Percentiles rank a stretch among this genome's conserved stretches.
Evolutionary conservation across 495 filamentous ascomycete genomes (phyloP).

Genomic region (Aspergillus avenaceus): DNA sequence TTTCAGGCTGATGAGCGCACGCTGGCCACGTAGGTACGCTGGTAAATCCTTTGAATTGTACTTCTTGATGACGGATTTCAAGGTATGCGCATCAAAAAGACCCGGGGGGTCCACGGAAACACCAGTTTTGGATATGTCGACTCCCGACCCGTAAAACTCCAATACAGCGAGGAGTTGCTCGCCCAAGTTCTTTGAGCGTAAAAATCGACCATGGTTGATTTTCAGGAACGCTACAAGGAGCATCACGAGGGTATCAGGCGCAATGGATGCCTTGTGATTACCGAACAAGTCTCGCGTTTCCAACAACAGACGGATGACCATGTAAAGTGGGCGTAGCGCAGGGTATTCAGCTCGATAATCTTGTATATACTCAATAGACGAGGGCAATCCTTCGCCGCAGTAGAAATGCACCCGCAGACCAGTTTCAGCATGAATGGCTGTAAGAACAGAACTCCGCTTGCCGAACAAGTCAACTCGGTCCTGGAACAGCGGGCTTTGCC

Average conservation of each 20-base stretch:
- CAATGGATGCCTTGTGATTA: constrained; percentile 37
- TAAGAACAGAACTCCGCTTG: constrained; percentile 21
- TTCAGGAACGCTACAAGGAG: constrained; percentile 54
- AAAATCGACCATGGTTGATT: constrained; percentile 31
- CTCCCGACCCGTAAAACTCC: constrained; percentile 39
- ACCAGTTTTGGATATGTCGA: constrained; percentile 43
- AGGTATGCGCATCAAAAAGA: constrained; percentile 30
- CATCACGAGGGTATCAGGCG: constrained; percentile 48
- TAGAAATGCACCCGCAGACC: constrained; percentile 48
- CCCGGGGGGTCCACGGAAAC: constrained; percentile 48
- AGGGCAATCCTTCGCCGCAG: constrained; percentile 27
- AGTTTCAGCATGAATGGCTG: constrained; percentile 36
- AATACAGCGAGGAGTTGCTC: constrained; percentile 48
- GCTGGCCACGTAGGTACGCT: constrained; percentile 34
- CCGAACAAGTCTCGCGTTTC: constrained; percentile 45
- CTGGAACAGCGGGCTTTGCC: constrained; percentile 8
- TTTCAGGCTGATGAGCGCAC: constrained; percentile 32
- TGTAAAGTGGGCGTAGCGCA: constrained; percentile 45
- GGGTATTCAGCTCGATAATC: constrained; percentile 48
- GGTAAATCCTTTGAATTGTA: constrained; percentile 14
- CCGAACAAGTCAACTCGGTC: constrained; percentile 8
- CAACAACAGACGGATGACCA: constrained; percentile 43
- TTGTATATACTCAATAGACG: constrained; percentile 35
- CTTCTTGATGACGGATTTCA: constrained; percentile 1
- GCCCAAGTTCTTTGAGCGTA: constrained; percentile 22